A percentile compares a stretch with the other conserved stretches of the same genome.
These are phyloP conservation scores for Lipomyces mesembrius DNA, from an alignment of 805 yeast species.

Conservation along the genomic window DNA sequence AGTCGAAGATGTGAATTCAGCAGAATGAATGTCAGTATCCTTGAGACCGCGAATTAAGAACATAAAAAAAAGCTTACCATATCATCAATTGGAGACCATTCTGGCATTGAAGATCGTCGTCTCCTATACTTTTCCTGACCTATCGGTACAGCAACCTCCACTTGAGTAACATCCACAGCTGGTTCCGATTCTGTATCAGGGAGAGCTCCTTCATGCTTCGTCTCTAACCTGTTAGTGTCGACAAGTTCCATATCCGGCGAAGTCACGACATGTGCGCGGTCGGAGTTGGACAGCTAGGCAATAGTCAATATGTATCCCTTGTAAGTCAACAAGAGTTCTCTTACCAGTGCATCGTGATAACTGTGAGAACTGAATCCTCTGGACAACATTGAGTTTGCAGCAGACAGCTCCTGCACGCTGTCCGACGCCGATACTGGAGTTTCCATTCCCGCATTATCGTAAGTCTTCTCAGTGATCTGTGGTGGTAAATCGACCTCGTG, in stretches of 20 bases:
- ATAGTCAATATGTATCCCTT: not conserved
- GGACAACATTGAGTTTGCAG: not conserved
- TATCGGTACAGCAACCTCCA: not conserved
- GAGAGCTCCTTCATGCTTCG: not conserved
- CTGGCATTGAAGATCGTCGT: conserved; percentile 24
- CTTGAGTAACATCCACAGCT: not conserved
- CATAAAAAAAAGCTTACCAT: conserved; percentile 11
- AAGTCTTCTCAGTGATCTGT: not conserved
- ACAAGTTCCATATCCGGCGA: not conserved
- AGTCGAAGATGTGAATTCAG: not conserved
- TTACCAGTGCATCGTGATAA: not conserved
- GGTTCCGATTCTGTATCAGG: not conserved
- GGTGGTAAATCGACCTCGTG: not conserved
- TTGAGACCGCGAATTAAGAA: not conserved
- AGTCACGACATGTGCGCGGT: not conserved
- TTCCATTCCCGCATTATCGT: not conserved
- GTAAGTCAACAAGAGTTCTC: not conserved
- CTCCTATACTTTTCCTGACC: not conserved
- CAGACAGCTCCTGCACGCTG: not conserved
- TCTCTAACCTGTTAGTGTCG: not conserved
- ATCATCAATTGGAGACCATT: conserved; percentile 16
- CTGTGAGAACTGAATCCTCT: not conserved
- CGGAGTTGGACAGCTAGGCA: not conserved
- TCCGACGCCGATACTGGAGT: not conserved
- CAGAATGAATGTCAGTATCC: not conserved